Evolutionary conservation across 2,329 filamentous ascomycete species (phyloP), one percentile per base, ranked within the genome.

Genomic region (Sarocladiaceae sp.): DNA sequence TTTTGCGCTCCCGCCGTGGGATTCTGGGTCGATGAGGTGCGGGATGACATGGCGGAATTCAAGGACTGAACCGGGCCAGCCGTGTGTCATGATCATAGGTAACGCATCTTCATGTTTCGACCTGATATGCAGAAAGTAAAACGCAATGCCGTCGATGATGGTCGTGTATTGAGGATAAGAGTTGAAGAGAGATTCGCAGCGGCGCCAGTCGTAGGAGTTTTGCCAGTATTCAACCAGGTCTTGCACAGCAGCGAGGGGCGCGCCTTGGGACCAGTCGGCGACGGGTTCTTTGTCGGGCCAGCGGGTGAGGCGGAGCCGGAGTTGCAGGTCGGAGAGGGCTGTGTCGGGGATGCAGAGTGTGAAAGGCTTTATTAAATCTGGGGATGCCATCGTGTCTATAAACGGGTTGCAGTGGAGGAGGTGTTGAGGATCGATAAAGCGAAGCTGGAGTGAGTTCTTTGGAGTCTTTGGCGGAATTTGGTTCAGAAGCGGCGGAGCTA

Each of bases 131-230:
- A 44, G 29, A 23, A 40, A 43, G 39, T 47, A 43, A 16, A 47
- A 29, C 4, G 43, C 45, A 40, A 44, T 32, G 15, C 45, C 41
- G 31, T 44, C 41, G 32, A 44, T 47, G 23, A 21, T 44, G 13
- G 45, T 43, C 35, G 45, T 47, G 37, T 43, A 47, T 32, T 47
- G 45, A 29, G 45, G 39, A 47, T 47, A 47, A 27, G 45, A 47
- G 37, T 47, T 47, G 11, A 47, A 32, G 15, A 47, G 39, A 19
- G 45, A 27, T 43, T 47, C 45, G 41, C 45, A 47, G 44, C 45
- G 40, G 18, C 45, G 45, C 45, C 45, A 47, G 33, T 47, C 45
- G 45, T 47, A 47, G 39, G 32, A 6, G 31, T 31, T 39, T 33
- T 47, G 45, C 45, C 45, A 40, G 31, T 35, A 45, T 15, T 47